A percentile compares a stretch with the other conserved stretches of the same genome.
Evolutionary conservation across 371 early-diverging fungal species (phyloP).

Genomic region (Mucor lusitanicus): DNA sequence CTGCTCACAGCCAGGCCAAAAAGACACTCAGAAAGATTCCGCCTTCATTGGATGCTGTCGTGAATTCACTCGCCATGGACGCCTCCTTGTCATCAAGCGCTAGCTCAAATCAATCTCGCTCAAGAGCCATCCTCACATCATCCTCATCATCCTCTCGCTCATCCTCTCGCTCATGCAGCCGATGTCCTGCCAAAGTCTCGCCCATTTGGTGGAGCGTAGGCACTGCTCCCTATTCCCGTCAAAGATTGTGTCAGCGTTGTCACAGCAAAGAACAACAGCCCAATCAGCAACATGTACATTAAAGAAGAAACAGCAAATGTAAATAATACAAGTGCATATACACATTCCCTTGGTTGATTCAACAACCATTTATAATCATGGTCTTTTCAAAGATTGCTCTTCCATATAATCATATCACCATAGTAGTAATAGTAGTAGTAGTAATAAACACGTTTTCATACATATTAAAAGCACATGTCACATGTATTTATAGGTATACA

Average conservation of each 20-base stretch:
- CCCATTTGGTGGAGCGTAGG: conserved; percentile 22
- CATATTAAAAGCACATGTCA: background rate
- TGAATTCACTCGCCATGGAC: conserved; percentile 15
- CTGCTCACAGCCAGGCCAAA: background rate
- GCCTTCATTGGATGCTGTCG: conserved; percentile 10
- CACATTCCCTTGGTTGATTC: background rate
- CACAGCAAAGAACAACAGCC: background rate
- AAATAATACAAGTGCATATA: background rate
- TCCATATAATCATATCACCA: too few relatives aligned
- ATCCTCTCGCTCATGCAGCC: conserved; percentile 1
- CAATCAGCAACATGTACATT: background rate
- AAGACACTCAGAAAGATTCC: conserved; percentile 7
- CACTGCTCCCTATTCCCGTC: background rate
- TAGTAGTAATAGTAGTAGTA: too few relatives aligned
- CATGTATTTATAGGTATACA: background rate
- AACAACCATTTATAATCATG: too few relatives aligned
- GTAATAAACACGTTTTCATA: background rate
- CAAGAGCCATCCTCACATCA: background rate
- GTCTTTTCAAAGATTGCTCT: too few relatives aligned
- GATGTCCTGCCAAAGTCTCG: conserved; percentile 13
- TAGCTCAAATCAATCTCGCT: background rate
- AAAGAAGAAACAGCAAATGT: background rate
- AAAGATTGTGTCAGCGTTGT: conserved; percentile 21
- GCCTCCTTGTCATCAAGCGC: background rate
- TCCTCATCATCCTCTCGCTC: background rate